These are phyloP conservation scores for Microstegium vimineum DNA, from an alignment of 176 grass and related monocot genomes.

Conservation along the genomic window DNA sequence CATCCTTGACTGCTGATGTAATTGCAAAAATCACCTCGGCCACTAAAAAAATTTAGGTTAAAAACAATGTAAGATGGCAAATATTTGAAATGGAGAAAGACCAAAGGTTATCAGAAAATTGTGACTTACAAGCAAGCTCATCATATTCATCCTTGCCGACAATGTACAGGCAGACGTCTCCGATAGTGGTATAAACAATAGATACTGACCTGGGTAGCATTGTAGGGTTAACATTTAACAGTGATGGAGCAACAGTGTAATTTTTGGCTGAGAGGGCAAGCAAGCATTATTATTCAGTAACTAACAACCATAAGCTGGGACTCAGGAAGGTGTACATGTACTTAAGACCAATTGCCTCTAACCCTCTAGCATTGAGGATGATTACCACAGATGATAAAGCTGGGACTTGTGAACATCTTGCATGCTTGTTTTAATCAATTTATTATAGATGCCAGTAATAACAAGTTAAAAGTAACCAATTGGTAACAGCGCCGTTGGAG, in stretches of 20 bases:
- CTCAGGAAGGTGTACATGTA: not conserved
- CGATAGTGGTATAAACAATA: conserved; percentile 86
- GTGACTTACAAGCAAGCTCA: conserved; percentile 85
- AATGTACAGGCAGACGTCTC: conserved; percentile 86
- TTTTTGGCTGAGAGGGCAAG: no score
- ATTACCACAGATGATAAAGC: not conserved
- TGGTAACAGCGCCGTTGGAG: not conserved
- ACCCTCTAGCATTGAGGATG: not conserved
- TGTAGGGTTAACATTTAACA: not conserved
- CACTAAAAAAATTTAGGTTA: conserved; percentile 39
- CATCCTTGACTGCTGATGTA: conserved; percentile 91
- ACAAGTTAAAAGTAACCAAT: not conserved
- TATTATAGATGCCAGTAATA: not conserved
- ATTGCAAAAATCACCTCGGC: conserved; percentile 85
- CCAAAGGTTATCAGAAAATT: not conserved
- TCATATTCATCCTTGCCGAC: conserved; percentile 99
- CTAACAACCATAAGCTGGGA: not conserved
- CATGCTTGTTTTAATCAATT: not conserved
- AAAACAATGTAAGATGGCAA: not conserved
- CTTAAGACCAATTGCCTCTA: not conserved
- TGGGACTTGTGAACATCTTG: not conserved
- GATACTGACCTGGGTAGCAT: conserved; percentile 65
- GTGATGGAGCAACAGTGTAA: not conserved
- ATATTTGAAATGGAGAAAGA: not conserved
- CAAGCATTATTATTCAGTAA: not conserved